Conservation (phyloP, 345 rosid genomes). For the Salix brachista region DNA sequence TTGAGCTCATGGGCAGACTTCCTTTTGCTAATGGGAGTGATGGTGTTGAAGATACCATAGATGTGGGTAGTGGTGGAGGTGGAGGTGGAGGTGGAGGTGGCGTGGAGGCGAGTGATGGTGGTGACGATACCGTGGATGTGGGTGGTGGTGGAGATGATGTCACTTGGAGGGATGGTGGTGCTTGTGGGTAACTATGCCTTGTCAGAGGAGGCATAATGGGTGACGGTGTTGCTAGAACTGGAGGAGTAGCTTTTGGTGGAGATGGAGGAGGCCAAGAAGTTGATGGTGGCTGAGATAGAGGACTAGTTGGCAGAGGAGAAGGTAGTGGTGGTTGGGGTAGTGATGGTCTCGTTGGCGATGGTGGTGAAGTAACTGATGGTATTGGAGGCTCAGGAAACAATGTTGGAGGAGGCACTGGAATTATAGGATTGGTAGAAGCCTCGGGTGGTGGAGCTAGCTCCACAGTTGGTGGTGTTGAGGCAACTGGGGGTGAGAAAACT, state of each 20-base stretch:
- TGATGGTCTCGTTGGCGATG: neutral
- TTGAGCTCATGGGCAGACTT: conserved; percentile 16
- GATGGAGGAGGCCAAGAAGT: conserved; percentile 9
- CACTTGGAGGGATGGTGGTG: neutral
- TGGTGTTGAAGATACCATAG: neutral
- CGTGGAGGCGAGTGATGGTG: neutral
- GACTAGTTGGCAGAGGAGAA: neutral
- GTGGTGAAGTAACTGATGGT: conserved; percentile 7
- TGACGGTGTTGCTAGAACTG: neutral
- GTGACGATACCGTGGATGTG: neutral
- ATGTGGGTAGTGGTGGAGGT: neutral
- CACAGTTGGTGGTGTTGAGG: neutral
- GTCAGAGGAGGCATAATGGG: neutral
- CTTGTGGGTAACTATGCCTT: neutral
- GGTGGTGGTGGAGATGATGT: neutral
- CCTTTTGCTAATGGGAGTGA: conserved; percentile 14
- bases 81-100: conserved; percentile 1
- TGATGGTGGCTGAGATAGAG: neutral
- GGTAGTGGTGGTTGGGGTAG: neutral
- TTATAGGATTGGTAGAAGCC: neutral
- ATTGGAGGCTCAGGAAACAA: conserved; percentile 6
- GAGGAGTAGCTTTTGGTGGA: conserved; percentile 7
- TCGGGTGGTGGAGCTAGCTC: neutral
- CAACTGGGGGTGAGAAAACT: neutral
- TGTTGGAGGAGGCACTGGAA: conserved; percentile 20